Base-by-base conservation (phyloP, 805 yeast species). In the Kodamaea jinghongensis region DNA sequence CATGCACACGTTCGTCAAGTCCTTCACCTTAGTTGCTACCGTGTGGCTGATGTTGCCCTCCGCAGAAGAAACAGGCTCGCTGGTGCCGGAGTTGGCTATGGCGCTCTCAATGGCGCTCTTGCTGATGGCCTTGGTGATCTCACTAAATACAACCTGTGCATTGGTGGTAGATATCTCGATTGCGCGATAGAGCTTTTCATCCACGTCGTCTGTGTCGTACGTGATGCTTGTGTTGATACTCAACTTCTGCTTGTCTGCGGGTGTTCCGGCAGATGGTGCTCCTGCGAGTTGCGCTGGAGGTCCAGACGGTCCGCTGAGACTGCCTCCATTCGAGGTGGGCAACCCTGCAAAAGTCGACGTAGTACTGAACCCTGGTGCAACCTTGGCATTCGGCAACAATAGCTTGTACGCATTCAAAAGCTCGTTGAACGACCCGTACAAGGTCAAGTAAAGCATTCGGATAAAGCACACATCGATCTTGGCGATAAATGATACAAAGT, bases 91-190 rank as follows among this genome's bases (percentile, higher is more conserved):
- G 28, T 32, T 33, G 28, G 42, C 42, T n/a, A 33, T 33, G 4
- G 70, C 70, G 25, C 74, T 53, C 6, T 71, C 79, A 14, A 77
- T 63, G 0, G 89, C 87, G 49, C 80, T 78, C 48, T 78, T 78
- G 11, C 81, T 71, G 34, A 84, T 79, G 0, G 86, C 86, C 42
- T 74, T 68, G 22, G 82, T 85, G 38, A 88, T 62, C 51, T 86
- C 91, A 20, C 82, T 74, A 50, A 84, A 82, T 2, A 87, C 95
- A n/a, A 76, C 76, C 50, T 79, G 85, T 2, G 96, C 90, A 39
- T 84, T 75, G 11, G 70, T 56, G 2, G 85, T 75, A 1, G 90
- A 88, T 12, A 71, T 67, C 20, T 71, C 75, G 30, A 86, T 70
- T 13, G 86, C 76, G 25, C 76, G 78, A 50, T 83, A 83, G 36